Evolutionary conservation across 768 basidiomycete genomes (phyloP), one percentile per base, ranked within the genome.

Genomic region (Leccinum aurantiacum): DNA sequence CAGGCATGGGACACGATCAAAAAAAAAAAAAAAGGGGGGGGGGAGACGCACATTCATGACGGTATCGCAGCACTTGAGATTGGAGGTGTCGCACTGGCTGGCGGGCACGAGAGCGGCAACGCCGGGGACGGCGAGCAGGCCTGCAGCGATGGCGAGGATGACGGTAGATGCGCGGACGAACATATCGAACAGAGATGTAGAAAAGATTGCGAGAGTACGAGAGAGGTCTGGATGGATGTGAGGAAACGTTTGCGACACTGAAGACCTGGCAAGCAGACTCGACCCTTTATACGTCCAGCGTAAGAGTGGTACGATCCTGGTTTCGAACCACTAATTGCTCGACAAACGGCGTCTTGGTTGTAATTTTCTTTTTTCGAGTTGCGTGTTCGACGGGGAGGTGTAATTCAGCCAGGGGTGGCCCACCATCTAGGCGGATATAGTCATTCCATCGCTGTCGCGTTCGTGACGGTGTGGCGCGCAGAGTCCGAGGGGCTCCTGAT

Each of bases 321-420:
- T 37, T 17, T 22, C 48, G 48, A 33, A 29, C 2, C 17, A 2
- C 29, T 29, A 41, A 7, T 25, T 17, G 15, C 17, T 51, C 48
- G 25, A 53, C 37, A 14, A 38, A 58, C 65, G 67, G 67, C 64
- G 65, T 69, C 35, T 64, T 67, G 22, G 10, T 33, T 44, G 58
- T 41, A 19, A 14, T 38, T 57, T 54, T 56, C 57, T 63, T 64
- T 57, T 64, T 58, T 58, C 56, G 54, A 48, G 53, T 41, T 22
- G 54, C 35, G 41, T 19, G 44, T 11, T 38, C 35, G 55, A 38
- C 59, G 64, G 64, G 27, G 46, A 41, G 35, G 37, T 41, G 53
- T 2, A 11, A 22, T 6, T 10, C 13, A 13, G 22, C 3, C 3
- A 24, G 24, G 24, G 24, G 24, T 24, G 24, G 3, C 24, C 24